Percentiles rank a stretch among this genome's conserved stretches.
Conservation (phyloP, 805 yeast species). For the Candida corydali region DNA sequence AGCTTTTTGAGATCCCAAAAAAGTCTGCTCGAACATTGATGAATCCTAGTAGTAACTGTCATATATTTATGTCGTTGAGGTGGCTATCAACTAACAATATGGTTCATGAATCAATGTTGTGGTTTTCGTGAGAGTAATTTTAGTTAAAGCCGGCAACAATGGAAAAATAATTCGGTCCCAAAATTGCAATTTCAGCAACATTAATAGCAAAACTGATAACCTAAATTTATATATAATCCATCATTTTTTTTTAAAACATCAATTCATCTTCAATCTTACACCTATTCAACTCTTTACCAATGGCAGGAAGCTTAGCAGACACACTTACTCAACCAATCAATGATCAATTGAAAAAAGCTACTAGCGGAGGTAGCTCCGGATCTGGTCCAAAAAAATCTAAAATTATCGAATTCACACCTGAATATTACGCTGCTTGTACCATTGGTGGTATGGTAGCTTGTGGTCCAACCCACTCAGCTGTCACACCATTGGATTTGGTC, state of each 20-base stretch:
- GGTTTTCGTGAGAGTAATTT: too few species aligned
- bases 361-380: slow-evolving; percentile 6
- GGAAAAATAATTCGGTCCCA: background rate
- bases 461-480: slow-evolving; percentile 94
- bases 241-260: too few species aligned
- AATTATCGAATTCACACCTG: slow-evolving; percentile 53
- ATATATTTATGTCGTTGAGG: too few species aligned
- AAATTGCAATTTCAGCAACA: background rate
- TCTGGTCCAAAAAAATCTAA: slow-evolving; percentile 13
- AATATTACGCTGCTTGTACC: slow-evolving; percentile 71
- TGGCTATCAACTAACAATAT: too few species aligned
- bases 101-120: too few species aligned
- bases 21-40: too few species aligned
- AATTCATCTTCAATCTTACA: too few species aligned
- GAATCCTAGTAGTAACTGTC: too few species aligned
- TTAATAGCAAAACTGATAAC: background rate
- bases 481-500: slow-evolving; percentile 90
- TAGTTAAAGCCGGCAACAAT: too few species aligned
- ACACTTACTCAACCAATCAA: slow-evolving; percentile 26
- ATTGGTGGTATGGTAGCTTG: slow-evolving; percentile 82
- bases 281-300: slow-evolving; percentile 4
- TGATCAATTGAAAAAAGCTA: slow-evolving; percentile 20
- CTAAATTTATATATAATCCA: too few species aligned
- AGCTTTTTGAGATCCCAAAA: too few species aligned
- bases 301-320: slow-evolving; percentile 24